These are phyloP conservation scores for Malania oleifera DNA, from an alignment of 164 flowering plant species.

Conservation along the genomic window DNA sequence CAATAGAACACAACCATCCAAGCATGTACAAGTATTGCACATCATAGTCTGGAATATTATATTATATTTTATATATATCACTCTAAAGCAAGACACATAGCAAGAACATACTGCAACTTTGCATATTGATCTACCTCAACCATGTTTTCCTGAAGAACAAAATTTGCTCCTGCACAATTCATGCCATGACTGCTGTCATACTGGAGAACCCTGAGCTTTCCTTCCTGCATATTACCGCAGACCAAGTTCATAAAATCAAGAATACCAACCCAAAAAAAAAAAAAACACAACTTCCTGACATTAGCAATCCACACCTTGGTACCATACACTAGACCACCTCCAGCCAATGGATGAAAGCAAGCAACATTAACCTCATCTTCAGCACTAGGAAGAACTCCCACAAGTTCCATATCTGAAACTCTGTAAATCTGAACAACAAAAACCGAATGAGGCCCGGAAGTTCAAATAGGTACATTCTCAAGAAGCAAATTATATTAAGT, in stretches of 20 bases:
- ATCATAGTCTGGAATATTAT: no score
- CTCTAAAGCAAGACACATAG: no score
- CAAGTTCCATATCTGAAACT: conserved; percentile 98
- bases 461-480: no score
- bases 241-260: background rate
- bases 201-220: conserved; percentile 85
- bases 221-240: conserved; percentile 61
- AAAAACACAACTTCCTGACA: background rate
- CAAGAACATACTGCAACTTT: no score
- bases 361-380: conserved; percentile 99
- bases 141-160: conserved; percentile 51
- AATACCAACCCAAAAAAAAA: no score
- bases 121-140: no score
- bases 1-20: no score
- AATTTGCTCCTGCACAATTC: conserved; percentile 27
- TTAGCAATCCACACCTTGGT: conserved; percentile 66
- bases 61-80: no score
- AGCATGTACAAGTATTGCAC: no score
- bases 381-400: conserved; percentile 90
- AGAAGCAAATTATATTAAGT: no score
- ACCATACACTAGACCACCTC: conserved; percentile 98
- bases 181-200: conserved; percentile 47
- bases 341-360: conserved; percentile 93
- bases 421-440: conserved; percentile 65
- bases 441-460: no score